phyloP scores from a whole-genome alignment of 139 green algal species.

The Chlorella sp. region DNA sequence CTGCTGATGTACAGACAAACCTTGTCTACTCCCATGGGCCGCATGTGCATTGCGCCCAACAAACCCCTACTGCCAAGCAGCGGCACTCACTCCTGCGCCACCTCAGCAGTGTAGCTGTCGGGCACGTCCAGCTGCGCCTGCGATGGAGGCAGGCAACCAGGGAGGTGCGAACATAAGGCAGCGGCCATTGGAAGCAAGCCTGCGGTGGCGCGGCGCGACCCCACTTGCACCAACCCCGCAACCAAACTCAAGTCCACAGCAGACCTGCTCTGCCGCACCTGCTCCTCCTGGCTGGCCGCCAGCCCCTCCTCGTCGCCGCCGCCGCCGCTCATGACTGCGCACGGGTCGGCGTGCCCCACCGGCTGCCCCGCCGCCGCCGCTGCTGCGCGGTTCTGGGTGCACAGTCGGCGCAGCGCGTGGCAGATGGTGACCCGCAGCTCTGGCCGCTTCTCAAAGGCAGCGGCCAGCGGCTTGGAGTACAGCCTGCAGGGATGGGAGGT shows the following conservation, averaged over 20 bases:
- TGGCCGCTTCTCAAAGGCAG: conserved; percentile 68
- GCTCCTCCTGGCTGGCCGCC: not conserved
- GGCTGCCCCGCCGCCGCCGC: not conserved
- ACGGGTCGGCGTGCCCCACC: conserved; percentile 25
- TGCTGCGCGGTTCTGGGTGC: conserved; percentile 43
- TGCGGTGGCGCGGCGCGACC: no score
- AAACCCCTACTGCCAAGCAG: not conserved
- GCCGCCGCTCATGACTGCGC: conserved; percentile 1
- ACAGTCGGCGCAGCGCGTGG: conserved; percentile 59
- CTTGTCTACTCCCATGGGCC: not conserved
- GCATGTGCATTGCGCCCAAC: not conserved
- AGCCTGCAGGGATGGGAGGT: conserved; percentile 19
- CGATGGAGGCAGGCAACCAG: no score
- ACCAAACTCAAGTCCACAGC: no score
- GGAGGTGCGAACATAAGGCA: no score
- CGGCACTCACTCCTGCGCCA: conserved; percentile 29
- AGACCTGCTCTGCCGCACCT: not conserved
- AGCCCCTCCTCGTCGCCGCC: conserved; percentile 35
- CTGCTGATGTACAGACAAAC: no score
- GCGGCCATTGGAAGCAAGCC: no score
- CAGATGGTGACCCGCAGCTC: conserved; percentile 73
- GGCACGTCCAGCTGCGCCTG: conserved; percentile 39
- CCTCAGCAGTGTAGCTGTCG: conserved; percentile 29
- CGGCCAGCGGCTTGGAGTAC: conserved; percentile 52
- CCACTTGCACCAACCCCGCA: no score